Conservation (phyloP, 768 basidiomycete species). For the Suillus sp. region DNA sequence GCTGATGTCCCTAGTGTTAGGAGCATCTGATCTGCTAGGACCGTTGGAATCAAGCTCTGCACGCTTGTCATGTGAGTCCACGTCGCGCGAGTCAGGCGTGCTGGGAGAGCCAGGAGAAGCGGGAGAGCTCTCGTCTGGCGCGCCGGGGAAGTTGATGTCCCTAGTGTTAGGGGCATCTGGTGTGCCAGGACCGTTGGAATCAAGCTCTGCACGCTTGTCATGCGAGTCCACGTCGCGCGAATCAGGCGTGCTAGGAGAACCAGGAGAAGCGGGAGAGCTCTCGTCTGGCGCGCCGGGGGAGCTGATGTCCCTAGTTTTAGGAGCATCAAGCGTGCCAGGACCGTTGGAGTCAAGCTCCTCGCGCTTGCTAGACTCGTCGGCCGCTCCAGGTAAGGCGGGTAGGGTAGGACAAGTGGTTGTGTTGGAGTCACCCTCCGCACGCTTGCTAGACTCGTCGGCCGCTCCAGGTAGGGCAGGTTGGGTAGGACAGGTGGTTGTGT, state of each 20-base stretch:
- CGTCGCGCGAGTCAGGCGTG: not conserved
- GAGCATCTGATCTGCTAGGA: not conserved
- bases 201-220: not conserved
- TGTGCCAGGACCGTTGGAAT: not conserved
- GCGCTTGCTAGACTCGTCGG: not conserved
- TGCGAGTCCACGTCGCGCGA: not conserved
- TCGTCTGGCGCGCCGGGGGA: not conserved
- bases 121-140: not conserved
- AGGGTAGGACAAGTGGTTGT: not conserved
- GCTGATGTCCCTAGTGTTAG: not conserved
- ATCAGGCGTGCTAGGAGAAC: not conserved
- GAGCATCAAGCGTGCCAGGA: too few species aligned
- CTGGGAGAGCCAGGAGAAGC: not conserved
- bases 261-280: not conserved
- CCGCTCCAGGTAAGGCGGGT: too few species aligned
- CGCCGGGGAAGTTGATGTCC: not conserved
- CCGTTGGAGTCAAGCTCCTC: not conserved
- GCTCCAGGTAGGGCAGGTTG: too few species aligned
- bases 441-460: not conserved
- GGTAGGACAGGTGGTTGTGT: not conserved
- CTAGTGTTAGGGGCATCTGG: not conserved
- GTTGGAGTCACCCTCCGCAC: not conserved
- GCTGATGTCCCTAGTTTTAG: not conserved
- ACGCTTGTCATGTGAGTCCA: not conserved
- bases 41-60: not conserved